A percentile compares a stretch with the other conserved stretches of the same genome.
Conservation (phyloP, 2,329 filamentous ascomycete species). For the Malbranchea cinnamomea region DNA sequence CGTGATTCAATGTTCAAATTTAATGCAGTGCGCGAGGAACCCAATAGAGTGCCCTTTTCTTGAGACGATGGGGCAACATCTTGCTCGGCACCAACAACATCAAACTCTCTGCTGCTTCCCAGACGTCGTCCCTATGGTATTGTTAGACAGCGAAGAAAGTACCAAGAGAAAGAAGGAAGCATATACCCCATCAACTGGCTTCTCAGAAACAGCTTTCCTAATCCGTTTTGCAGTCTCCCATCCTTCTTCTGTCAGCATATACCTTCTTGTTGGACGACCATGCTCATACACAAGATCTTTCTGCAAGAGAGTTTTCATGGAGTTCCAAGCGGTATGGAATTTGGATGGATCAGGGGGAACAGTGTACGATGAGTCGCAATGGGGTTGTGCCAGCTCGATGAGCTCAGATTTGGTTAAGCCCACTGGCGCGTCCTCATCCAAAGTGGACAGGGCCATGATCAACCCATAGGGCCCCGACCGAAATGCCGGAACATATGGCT, state of each 20-base stretch:
- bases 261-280: conserved; percentile 52
- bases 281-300: conserved; percentile 62
- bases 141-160: too few species aligned
- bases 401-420: conserved; percentile 54
- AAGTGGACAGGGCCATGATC: conserved; percentile 48
- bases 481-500: conserved; percentile 55
- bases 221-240: conserved; percentile 59
- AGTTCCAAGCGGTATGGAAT: conserved; percentile 69
- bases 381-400: conserved; percentile 52
- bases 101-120: too few species aligned
- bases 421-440: conserved; percentile 38
- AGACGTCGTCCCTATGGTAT: too few species aligned
- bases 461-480: conserved; percentile 64
- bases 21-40: too few species aligned
- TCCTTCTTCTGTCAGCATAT: conserved; percentile 60
- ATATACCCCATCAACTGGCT: conserved; percentile 1
- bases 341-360: conserved; percentile 51
- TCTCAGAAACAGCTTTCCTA: conserved; percentile 31
- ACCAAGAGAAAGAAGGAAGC: too few species aligned
- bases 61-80: too few species aligned
- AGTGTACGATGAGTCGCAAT: conserved; percentile 60
- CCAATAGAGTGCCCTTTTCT: too few species aligned
- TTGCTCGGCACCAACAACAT: too few species aligned
- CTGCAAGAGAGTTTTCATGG: conserved; percentile 58
- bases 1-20: too few species aligned